phyloP scores from a whole-genome alignment of 768 basidiomycete species.

The Dioszegia aurantiaca region DNA sequence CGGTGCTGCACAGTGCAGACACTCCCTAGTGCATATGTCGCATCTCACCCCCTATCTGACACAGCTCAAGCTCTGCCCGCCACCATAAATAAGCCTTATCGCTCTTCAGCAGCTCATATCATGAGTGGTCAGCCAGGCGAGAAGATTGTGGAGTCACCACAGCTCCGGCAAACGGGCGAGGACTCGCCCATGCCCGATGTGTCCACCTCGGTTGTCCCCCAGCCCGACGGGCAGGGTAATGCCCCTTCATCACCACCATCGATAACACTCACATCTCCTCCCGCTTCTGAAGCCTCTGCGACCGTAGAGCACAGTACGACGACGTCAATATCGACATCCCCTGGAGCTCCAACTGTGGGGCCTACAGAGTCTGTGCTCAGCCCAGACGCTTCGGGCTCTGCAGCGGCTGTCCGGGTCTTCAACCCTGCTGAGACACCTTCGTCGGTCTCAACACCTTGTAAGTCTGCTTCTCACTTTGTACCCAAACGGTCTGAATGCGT shows the following conservation, averaged over 20 bases:
- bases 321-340: background rate
- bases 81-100: too few relatives aligned
- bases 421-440: slow-evolving; percentile 2
- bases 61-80: too few relatives aligned
- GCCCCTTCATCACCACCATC: background rate
- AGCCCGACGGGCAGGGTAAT: background rate
- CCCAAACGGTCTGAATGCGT: background rate
- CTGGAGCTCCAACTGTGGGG: background rate
- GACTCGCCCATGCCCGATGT: too few relatives aligned
- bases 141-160: too few relatives aligned
- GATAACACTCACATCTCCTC: background rate
- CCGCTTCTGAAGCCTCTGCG: background rate
- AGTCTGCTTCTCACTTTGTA: background rate
- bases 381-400: too few relatives aligned
- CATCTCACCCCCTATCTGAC: too few relatives aligned
- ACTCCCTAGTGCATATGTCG: too few relatives aligned
- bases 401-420: slow-evolving; percentile 7
- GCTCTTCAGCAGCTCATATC: too few relatives aligned
- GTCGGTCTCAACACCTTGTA: slow-evolving; percentile 1
- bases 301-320: background rate
- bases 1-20: too few relatives aligned
- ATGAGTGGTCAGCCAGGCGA: too few relatives aligned
- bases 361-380: background rate
- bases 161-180: too few relatives aligned
- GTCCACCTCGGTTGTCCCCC: background rate